These are phyloP conservation scores for Cicer cuneatum DNA, from an alignment of 306 rosid species.

Conservation along the genomic window DNA sequence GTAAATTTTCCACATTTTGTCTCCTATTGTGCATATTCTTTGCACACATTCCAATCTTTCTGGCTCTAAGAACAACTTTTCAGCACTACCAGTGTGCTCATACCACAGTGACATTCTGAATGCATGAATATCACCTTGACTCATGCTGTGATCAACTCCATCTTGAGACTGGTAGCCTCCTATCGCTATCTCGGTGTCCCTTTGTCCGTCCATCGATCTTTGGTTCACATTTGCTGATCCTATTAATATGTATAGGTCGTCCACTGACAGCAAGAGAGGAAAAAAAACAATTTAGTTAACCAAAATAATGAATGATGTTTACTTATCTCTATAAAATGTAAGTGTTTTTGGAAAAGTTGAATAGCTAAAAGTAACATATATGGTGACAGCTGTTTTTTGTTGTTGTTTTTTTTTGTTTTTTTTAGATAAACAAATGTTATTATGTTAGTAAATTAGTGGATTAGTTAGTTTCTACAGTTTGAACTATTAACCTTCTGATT, in stretches of 20 bases:
- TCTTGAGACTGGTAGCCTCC: conserved; percentile 70
- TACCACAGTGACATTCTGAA: conserved; percentile 85
- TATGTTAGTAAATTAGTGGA: too few relatives aligned
- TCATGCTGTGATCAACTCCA: conserved; percentile 31
- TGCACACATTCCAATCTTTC: conserved; percentile 51
- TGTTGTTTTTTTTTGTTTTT: too few relatives aligned
- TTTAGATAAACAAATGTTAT: too few relatives aligned
- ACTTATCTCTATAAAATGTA: background rate
- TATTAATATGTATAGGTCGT: conserved; percentile 78
- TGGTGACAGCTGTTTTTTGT: background rate
- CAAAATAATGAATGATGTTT: background rate
- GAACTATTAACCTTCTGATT: too few relatives aligned
- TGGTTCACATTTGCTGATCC: conserved; percentile 99
- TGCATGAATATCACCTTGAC: conserved; percentile 57
- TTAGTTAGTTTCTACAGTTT: too few relatives aligned
- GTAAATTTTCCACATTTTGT: conserved; percentile 68
- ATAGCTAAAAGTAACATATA: background rate
- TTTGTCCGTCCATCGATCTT: conserved; percentile 88
- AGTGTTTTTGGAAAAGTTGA: background rate
- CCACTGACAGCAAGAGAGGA: conserved; percentile 60
- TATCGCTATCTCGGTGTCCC: conserved; percentile 93
- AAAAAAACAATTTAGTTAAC: conserved; percentile 34
- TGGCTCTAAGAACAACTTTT: conserved; percentile 52
- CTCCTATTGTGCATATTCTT: conserved; percentile 53
- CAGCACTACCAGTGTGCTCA: conserved; percentile 66